Evolutionary conservation across 225 moss, liverwort and hornwort species (phyloP), one percentile per base, ranked within the genome.

Genomic region (Thuidium tamariscinum): DNA sequence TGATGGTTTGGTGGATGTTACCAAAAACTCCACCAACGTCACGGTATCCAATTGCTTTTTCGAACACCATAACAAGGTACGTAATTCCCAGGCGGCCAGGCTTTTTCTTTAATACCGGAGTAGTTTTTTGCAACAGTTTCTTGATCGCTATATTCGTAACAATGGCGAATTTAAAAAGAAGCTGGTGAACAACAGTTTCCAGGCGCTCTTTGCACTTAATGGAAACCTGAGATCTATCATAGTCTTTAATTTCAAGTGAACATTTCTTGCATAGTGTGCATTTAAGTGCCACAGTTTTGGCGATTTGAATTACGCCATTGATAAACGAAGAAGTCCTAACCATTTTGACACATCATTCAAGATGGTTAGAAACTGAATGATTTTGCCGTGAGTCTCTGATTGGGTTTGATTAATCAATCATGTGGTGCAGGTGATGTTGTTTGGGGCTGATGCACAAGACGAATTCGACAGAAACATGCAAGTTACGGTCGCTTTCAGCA

Each of bases 21-120:
- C 90, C 39, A 44, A 77, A 75, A 92, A 91, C 57, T 95, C 96
- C 13, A 88, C 92, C 49, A 79, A 78, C 13, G 81, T 96, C 34
- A 95, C 96, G 6, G 87, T 95, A 34, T 95, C 96, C 4, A 96
- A 95, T 83, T 94, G 92, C 79, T 80, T 74, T 71, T 95, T 96
- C 84, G 86, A 91, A 76, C 59, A 94, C 42, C 96, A 96, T 20
- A 39, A 30, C 63, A 84, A 63, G 75, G 75, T 81, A 13, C 26
- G 36, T 15, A 37, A 27, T 57, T 30, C 26, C 30, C 41, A 52
- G 27, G 9, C 8, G 41, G 17, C 30, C 41, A 52, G 27, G 9
- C 8, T 79, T 59, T 79, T 59, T 9, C 57, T 11, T 18, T 2
- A 26, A 16, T 17, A 23, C 23, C 9, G 23, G 23, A 57, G 57